A percentile compares a stretch with the other conserved stretches of the same genome.
phyloP scores from a whole-genome alignment of 257 asterid species.

The Gentiana dahurica region DNA sequence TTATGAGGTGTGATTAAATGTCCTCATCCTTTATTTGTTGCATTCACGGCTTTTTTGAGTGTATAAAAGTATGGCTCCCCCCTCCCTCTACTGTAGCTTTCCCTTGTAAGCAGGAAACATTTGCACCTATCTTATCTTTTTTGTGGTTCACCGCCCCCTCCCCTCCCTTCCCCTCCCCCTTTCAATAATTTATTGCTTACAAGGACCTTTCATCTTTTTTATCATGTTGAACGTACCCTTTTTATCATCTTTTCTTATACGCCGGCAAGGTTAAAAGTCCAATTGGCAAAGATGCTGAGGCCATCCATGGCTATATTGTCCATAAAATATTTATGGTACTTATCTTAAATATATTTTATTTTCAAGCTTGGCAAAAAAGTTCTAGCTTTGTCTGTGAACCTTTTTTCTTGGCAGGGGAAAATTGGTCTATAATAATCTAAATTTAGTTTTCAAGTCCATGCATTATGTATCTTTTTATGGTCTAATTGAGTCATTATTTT shows the following conservation, averaged over 20 bases:
- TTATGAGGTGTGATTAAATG: slow-evolving; percentile 35
- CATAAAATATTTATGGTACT: too few species aligned
- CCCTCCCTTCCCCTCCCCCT: neutral
- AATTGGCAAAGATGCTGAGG: too few species aligned
- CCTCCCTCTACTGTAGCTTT: slow-evolving; percentile 36
- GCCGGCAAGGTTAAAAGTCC: too few species aligned
- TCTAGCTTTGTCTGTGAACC: neutral
- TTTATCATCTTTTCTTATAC: neutral
- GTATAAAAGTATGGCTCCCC: slow-evolving; percentile 13
- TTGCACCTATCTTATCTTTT: slow-evolving; percentile 12
- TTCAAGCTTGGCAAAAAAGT: neutral
- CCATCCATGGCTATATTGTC: too few species aligned
- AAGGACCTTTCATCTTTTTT: slow-evolving; percentile 33
- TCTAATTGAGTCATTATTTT: neutral
- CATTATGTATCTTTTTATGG: neutral
- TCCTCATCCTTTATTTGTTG: slow-evolving; percentile 23
- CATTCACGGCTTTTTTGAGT: slow-evolving; percentile 44
- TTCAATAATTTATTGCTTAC: slow-evolving; percentile 32
- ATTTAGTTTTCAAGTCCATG: neutral
- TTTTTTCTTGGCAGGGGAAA: too few species aligned
- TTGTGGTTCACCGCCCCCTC: slow-evolving; percentile 6
- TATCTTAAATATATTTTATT: too few species aligned
- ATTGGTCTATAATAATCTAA: too few species aligned
- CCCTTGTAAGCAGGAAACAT: slow-evolving; percentile 44
- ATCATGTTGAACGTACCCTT: slow-evolving; percentile 16